Percentiles rank a stretch among this genome's conserved stretches.
phyloP scores from a whole-genome alignment of 768 basidiomycete genomes.

The Boletus speciosus region DNA sequence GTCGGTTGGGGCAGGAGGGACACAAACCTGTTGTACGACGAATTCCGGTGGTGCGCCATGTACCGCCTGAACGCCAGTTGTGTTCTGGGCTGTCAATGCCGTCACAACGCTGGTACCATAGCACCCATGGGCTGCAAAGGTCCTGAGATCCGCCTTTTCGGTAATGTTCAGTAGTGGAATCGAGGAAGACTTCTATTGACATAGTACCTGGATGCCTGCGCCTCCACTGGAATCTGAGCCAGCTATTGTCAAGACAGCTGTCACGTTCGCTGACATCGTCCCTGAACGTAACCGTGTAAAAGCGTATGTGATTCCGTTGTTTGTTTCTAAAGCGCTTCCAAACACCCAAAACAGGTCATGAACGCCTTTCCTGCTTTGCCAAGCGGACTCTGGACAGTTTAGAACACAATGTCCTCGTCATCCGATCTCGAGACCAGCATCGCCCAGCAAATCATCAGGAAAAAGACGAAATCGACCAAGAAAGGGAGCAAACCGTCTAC shows the following conservation, averaged over 20 bases:
- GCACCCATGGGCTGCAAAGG: conserved; percentile 68
- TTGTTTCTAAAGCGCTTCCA: conserved; percentile 27
- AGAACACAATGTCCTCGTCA: conserved; percentile 20
- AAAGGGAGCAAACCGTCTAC: conserved; percentile 1
- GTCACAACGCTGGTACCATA: conserved; percentile 83
- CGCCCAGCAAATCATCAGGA: conserved; percentile 5
- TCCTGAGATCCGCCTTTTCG: conserved; percentile 80
- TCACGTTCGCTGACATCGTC: conserved; percentile 12
- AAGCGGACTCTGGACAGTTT: neutral
- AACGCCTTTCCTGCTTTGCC: neutral
- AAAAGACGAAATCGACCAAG: conserved; percentile 11
- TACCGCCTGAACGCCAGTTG: conserved; percentile 73
- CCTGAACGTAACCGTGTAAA: neutral
- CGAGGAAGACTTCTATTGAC: neutral
- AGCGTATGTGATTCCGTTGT: conserved; percentile 20
- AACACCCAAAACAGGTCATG: conserved; percentile 21
- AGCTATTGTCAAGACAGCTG: conserved; percentile 64
- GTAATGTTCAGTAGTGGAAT: neutral
- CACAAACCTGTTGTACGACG: conserved; percentile 66
- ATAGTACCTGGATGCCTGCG: conserved; percentile 78
- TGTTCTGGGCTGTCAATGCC: conserved; percentile 89
- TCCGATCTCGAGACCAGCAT: conserved; percentile 15
- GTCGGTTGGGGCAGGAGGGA: neutral
- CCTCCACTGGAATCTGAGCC: conserved; percentile 84
- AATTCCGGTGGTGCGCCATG: conserved; percentile 67